phyloP scores from a whole-genome alignment of 805 yeast species.

The Babjeviella inositovora region DNA sequence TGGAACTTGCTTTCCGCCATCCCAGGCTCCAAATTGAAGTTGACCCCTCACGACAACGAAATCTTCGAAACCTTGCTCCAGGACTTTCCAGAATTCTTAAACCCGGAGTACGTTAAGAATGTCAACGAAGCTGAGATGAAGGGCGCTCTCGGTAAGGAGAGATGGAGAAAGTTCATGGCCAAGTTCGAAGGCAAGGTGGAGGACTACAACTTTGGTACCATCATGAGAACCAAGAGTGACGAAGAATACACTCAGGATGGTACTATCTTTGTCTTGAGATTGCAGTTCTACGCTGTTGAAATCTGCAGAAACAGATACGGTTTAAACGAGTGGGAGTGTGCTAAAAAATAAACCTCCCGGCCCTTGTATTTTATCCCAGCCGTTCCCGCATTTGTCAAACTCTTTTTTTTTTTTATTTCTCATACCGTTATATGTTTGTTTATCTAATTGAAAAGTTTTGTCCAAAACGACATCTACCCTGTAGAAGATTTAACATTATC shows the following conservation, averaged over 20 bases:
- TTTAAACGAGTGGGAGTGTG: constrained; percentile 94
- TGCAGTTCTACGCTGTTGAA: constrained; percentile 92
- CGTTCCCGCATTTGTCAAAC: no score
- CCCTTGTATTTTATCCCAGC: no score
- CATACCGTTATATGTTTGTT: no score
- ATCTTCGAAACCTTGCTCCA: constrained; percentile 42
- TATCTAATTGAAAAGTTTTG: no score
- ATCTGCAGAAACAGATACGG: constrained; percentile 85
- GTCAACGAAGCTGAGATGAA: constrained; percentile 75
- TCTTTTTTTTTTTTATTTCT: no score
- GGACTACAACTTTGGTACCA: constrained; percentile 91
- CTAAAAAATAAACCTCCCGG: no score
- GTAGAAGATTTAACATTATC: no score
- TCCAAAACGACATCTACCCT: no score
- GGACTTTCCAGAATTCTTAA: constrained; percentile 80
- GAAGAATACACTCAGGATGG: constrained; percentile 71
- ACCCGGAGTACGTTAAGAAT: constrained; percentile 34
- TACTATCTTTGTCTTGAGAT: constrained; percentile 81
- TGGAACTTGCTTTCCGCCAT: constrained; percentile 65
- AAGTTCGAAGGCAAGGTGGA: constrained; percentile 67
- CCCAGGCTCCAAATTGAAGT: constrained; percentile 65
- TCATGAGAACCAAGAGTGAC: constrained; percentile 57
- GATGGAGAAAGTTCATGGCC: constrained; percentile 83
- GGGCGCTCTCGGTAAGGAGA: constrained; percentile 59
- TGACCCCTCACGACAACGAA: constrained; percentile 57